These are phyloP conservation scores for Przewalskia tangutica DNA, from an alignment of 257 asterid genomes.

Conservation along the genomic window DNA sequence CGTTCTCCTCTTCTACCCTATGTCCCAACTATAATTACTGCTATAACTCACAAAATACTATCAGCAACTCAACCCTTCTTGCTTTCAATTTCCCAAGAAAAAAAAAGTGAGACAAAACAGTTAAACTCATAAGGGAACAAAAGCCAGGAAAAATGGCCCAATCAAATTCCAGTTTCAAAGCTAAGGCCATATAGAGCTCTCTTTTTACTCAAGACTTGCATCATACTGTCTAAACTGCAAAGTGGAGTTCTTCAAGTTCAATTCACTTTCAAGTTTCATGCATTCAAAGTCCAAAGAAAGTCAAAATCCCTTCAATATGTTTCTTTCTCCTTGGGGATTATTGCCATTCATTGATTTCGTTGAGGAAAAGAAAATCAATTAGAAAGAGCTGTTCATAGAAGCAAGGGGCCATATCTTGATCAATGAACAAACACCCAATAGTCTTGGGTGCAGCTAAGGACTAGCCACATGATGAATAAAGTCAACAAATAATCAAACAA, in stretches of 20 bases:
- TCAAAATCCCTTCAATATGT: background rate
- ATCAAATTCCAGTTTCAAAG: background rate
- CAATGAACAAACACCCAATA: background rate
- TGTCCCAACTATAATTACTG: background rate
- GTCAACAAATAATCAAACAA: slow-evolving; percentile 12
- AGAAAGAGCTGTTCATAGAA: background rate
- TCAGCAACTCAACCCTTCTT: background rate
- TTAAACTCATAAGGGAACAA: background rate
- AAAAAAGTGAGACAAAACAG: background rate
- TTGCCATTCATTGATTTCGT: background rate
- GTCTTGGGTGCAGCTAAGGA: background rate
- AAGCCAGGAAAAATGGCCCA: background rate
- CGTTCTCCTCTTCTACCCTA: background rate
- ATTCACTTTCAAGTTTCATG: background rate
- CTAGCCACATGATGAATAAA: background rate
- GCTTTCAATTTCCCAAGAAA: background rate
- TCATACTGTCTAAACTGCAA: background rate
- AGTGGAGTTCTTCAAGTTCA: background rate
- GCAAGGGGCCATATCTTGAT: background rate
- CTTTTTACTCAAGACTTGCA: background rate
- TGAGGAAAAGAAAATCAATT: background rate
- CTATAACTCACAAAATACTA: background rate
- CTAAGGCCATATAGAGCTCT: background rate
- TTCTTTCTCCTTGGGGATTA: background rate
- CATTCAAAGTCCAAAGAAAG: background rate